phyloP scores from a whole-genome alignment of 257 asterid genomes.

The Verbena officinalis region DNA sequence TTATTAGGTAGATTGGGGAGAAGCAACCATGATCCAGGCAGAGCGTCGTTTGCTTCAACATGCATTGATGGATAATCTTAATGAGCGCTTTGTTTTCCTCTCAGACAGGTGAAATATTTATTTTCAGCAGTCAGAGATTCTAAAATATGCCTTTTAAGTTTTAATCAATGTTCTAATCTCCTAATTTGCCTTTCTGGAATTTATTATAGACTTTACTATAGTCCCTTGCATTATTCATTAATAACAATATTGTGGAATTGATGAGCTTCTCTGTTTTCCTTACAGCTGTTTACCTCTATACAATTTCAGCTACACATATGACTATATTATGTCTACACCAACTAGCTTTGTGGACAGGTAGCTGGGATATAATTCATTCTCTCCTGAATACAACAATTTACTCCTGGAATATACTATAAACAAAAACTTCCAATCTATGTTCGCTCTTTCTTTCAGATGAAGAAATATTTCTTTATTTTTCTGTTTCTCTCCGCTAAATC shows the following conservation, averaged over 20 bases:
- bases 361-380: constrained; percentile 24
- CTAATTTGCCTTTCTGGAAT: constrained; percentile 11
- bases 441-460: background rate
- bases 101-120: constrained; percentile 76
- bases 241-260: constrained; percentile 15
- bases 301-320: constrained; percentile 93
- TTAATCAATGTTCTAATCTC: constrained; percentile 1
- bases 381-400: background rate
- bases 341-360: constrained; percentile 97
- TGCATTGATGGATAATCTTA: constrained; percentile 76
- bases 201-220: constrained; percentile 2
- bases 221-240: constrained; percentile 14
- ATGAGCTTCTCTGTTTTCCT: constrained; percentile 28
- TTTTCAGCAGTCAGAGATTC: background rate
- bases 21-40: constrained; percentile 97
- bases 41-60: constrained; percentile 84
- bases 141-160: background rate
- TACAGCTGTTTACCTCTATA: constrained; percentile 96
- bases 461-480: background rate
- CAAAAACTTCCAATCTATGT: background rate
- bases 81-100: constrained; percentile 84
- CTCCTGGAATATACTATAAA: background rate
- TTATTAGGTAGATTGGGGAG: constrained; percentile 99
- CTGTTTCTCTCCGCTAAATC: background rate
- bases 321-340: constrained; percentile 84